Evolutionary conservation across 1,284 basidiomycete genomes (phyloP).

Genomic region (Tilletia horrida): DNA sequence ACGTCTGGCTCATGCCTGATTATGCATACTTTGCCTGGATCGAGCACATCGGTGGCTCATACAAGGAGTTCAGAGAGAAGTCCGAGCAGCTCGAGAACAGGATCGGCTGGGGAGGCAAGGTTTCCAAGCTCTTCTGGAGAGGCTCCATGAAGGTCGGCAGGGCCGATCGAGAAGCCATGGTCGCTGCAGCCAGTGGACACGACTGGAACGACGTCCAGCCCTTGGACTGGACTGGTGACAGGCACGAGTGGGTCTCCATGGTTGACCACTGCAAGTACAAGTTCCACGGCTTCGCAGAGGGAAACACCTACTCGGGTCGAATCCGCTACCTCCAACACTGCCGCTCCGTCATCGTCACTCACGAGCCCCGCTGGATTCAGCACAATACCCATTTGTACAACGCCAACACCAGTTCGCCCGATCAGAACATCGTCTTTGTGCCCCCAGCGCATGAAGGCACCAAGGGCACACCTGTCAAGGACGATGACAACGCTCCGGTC

Average conservation of each 20-base stretch:
- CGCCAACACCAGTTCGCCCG: slow-evolving; percentile 36
- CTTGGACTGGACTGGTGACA: slow-evolving; percentile 34
- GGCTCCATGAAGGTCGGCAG: slow-evolving; percentile 45
- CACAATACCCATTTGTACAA: slow-evolving; percentile 52
- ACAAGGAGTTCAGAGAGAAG: slow-evolving; percentile 39
- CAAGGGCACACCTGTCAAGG: slow-evolving; percentile 32
- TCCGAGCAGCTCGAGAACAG: slow-evolving; percentile 31
- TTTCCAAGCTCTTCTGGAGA: slow-evolving; percentile 43
- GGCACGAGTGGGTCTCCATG: slow-evolving; percentile 33
- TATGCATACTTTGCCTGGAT: slow-evolving; percentile 49
- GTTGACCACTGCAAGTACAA: slow-evolving; percentile 51
- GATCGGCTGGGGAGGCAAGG: slow-evolving; percentile 38
- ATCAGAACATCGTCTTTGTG: slow-evolving; percentile 51
- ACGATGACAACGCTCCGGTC: slow-evolving; percentile 24
- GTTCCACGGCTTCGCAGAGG: slow-evolving; percentile 49
- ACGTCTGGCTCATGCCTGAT: slow-evolving; percentile 54
- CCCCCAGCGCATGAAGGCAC: slow-evolving; percentile 24
- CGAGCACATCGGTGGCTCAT: slow-evolving; percentile 30
- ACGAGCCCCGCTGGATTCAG: slow-evolving; percentile 46
- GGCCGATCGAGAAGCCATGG: slow-evolving; percentile 38
- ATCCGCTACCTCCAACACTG: slow-evolving; percentile 50
- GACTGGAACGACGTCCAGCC: slow-evolving; percentile 42
- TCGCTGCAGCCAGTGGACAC: slow-evolving; percentile 32
- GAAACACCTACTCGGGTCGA: slow-evolving; percentile 47
- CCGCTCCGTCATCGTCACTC: slow-evolving; percentile 45